Conservation (phyloP, 2,329 filamentous ascomycete genomes). For the Cercospora nicotianae region DNA sequence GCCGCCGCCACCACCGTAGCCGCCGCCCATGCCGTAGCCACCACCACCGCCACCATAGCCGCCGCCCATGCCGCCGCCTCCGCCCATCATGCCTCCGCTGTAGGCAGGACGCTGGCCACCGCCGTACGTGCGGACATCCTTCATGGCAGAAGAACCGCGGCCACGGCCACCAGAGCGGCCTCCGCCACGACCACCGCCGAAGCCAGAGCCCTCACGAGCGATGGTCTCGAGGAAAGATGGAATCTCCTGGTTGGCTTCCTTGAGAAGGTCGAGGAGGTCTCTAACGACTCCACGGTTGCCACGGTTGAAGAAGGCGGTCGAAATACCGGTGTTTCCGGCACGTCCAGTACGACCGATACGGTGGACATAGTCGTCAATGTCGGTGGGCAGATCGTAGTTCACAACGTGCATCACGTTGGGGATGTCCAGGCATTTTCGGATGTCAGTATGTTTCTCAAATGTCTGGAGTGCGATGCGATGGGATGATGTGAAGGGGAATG, state of each 20-base stretch:
- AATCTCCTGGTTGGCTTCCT: slow-evolving; percentile 97
- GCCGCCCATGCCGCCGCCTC: slow-evolving; percentile 53
- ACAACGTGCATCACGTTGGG: slow-evolving; percentile 96
- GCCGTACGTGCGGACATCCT: slow-evolving; percentile 73
- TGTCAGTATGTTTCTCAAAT: too few relatives aligned
- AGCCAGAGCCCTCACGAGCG: slow-evolving; percentile 85
- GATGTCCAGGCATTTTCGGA: slow-evolving; percentile 85
- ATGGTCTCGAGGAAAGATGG: slow-evolving; percentile 95
- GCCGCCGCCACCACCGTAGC: slow-evolving; percentile 55
- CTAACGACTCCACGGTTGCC: slow-evolving; percentile 97
- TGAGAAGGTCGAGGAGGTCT: slow-evolving; percentile 93
- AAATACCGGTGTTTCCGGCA: slow-evolving; percentile 98
- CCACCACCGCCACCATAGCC: slow-evolving; percentile 44
- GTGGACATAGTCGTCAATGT: slow-evolving; percentile 98
- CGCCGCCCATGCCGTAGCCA: slow-evolving; percentile 53
- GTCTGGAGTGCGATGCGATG: too few relatives aligned
- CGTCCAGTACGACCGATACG: slow-evolving; percentile 99
- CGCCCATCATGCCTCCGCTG: slow-evolving; percentile 58
- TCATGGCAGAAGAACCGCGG: slow-evolving; percentile 68
- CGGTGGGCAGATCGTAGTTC: slow-evolving; percentile 99
- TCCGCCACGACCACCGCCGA: slow-evolving; percentile 66
- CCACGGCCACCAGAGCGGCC: slow-evolving; percentile 66
- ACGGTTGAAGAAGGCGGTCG: slow-evolving; percentile 99
- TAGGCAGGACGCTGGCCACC: slow-evolving; percentile 57
- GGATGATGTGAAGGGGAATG: too few relatives aligned